Evolutionary conservation across 2,329 filamentous ascomycete genomes (phyloP).

Genomic region (Golovinomyces cichoracearum): DNA sequence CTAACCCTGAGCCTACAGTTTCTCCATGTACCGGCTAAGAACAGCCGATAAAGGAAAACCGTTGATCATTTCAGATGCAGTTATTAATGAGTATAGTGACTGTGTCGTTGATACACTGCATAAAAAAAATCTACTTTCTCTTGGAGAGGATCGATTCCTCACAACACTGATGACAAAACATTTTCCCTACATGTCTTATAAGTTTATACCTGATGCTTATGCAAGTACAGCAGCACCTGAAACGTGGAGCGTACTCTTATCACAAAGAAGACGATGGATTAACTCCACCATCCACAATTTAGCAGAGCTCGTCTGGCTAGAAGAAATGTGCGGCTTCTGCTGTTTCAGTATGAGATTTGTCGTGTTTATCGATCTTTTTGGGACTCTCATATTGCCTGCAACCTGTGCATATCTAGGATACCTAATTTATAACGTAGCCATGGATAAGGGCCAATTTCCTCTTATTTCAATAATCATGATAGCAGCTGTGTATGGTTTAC

Average conservation of each 20-base stretch:
- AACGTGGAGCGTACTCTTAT: constrained; percentile 76
- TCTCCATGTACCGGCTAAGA: constrained; percentile 92
- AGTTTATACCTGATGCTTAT: constrained; percentile 81
- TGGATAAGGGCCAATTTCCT: constrained; percentile 48
- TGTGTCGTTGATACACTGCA: constrained; percentile 83
- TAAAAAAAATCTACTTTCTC: constrained; percentile 72
- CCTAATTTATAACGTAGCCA: constrained; percentile 56
- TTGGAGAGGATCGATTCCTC: constrained; percentile 90
- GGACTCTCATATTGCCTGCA: constrained; percentile 74
- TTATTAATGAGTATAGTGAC: constrained; percentile 72
- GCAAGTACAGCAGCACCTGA: constrained; percentile 85
- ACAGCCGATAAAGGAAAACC: constrained; percentile 87
- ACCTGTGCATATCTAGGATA: constrained; percentile 71
- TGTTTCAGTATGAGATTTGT: constrained; percentile 96
- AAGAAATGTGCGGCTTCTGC: constrained; percentile 95
- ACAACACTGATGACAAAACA: constrained; percentile 97
- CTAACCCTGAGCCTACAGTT: constrained; percentile 36
- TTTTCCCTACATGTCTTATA: constrained; percentile 86
- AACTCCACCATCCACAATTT: constrained; percentile 97
- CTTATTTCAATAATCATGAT: constrained; percentile 71
- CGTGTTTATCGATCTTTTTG: constrained; percentile 78
- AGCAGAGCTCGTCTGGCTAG: constrained; percentile 65
- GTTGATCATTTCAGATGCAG: constrained; percentile 67
- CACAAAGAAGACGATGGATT: constrained; percentile 97
- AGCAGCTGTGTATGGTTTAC: constrained; percentile 77